Percentiles rank a stretch among this genome's conserved stretches.
Conservation (phyloP, 257 asterid species). For the Thymus mandschuricus region DNA sequence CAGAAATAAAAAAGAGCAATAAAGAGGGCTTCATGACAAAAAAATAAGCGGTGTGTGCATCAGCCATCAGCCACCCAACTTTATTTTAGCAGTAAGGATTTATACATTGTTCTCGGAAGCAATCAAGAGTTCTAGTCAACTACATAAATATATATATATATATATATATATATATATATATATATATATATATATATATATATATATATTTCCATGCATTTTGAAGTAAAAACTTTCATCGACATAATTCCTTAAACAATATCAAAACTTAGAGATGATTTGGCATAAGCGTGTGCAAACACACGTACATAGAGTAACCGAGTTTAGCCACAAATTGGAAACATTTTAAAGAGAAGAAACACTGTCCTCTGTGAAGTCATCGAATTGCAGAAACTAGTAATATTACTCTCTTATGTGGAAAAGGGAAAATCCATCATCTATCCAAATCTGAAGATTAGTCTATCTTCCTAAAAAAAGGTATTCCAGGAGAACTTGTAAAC, state of each 20-base stretch:
- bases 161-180: background rate
- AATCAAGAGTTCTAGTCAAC: conserved; percentile 1
- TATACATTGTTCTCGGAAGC: background rate
- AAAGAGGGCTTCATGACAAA: background rate
- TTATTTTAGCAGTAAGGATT: conserved; percentile 10
- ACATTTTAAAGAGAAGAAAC: background rate
- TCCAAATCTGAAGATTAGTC: background rate
- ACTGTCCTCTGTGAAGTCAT: background rate
- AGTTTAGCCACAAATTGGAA: background rate
- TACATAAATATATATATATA: background rate
- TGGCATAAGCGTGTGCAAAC: background rate
- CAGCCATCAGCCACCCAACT: background rate
- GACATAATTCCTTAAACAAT: conserved; percentile 1
- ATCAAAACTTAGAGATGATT: background rate
- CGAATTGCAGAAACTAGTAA: background rate
- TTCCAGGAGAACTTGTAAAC: background rate
- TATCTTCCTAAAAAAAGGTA: background rate
- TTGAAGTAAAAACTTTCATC: background rate
- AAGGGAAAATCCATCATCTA: background rate
- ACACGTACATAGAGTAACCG: background rate
- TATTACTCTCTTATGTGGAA: background rate
- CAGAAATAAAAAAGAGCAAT: background rate
- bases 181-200: too few relatives aligned
- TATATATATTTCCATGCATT: background rate
- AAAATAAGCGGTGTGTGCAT: background rate